These are phyloP conservation scores for Pelargonium myrrhifolium DNA, from an alignment of 441 rosid genomes.

Conservation along the genomic window DNA sequence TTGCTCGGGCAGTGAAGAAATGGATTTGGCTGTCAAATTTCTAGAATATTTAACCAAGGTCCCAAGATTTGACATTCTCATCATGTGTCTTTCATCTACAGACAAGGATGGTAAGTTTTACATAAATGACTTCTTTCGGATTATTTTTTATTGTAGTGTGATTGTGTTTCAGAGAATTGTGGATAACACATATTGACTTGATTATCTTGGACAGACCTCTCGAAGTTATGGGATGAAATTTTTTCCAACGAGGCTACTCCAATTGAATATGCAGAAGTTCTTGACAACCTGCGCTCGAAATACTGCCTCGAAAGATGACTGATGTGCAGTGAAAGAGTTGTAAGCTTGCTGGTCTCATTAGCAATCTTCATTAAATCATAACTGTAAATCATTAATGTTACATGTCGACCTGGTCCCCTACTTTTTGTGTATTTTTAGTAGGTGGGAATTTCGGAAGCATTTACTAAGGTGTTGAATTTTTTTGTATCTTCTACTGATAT, in stretches of 20 bases:
- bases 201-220: slow-evolving; percentile 51
- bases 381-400: slow-evolving; percentile 1
- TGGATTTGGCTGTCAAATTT: slow-evolving; percentile 62
- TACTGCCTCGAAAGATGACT: slow-evolving; percentile 43
- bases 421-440: background rate
- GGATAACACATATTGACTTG: slow-evolving; percentile 12
- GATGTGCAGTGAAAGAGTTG: slow-evolving; percentile 5
- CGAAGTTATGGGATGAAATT: slow-evolving; percentile 62
- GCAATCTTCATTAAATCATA: background rate
- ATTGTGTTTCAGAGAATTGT: background rate
- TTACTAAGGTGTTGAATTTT: background rate
- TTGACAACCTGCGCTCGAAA: slow-evolving; percentile 41
- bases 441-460: slow-evolving; percentile 7
- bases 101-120: slow-evolving; percentile 60
- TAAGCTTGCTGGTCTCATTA: background rate
- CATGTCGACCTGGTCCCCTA: background rate
- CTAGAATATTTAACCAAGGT: slow-evolving; percentile 65
- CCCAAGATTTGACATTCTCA: slow-evolving; percentile 76
- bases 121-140: background rate
- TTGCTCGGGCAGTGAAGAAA: slow-evolving; percentile 49
- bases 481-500: background rate
- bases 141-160: background rate
- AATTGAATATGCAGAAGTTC: slow-evolving; percentile 49
- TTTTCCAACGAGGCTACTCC: slow-evolving; percentile 54
- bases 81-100: slow-evolving; percentile 65